These are phyloP conservation scores for Xylaria polymorpha DNA, from an alignment of 2,329 filamentous ascomycete genomes.

Conservation along the genomic window DNA sequence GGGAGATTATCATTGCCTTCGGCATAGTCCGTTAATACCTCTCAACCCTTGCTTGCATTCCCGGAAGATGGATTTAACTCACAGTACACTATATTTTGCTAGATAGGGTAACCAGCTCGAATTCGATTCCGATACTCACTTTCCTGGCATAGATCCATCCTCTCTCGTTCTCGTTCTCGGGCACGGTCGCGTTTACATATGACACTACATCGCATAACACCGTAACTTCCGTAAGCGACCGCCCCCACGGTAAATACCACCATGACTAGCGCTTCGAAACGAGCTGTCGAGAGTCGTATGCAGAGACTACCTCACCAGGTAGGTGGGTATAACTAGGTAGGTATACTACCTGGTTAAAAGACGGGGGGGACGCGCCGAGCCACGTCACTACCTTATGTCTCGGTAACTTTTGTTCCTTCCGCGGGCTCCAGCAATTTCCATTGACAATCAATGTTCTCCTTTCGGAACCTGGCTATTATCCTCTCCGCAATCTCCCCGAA, in stretches of 20 bases:
- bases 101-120: constrained; percentile 27
- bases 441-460: constrained; percentile 79
- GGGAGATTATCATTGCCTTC: constrained; percentile 5
- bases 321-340: constrained; percentile 13
- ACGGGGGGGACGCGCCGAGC: neutral
- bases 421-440: constrained; percentile 93
- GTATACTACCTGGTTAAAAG: no score
- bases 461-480: constrained; percentile 79
- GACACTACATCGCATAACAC: neutral
- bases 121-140: constrained; percentile 10
- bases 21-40: constrained; percentile 2
- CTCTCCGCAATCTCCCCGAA: constrained; percentile 87
- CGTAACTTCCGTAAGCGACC: neutral
- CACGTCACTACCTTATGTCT: constrained; percentile 26
- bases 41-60: neutral
- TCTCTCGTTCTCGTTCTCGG: constrained; percentile 1
- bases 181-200: constrained; percentile 6
- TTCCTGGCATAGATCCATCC: neutral
- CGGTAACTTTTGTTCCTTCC: constrained; percentile 66
- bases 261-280: constrained; percentile 1
- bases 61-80: constrained; percentile 12
- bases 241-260: neutral
- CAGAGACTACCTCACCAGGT: neutral
- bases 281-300: neutral
- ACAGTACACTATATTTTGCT: constrained; percentile 5